phyloP scores from a whole-genome alignment of 1,284 basidiomycete genomes.

The Macrocystidia cucumis region DNA sequence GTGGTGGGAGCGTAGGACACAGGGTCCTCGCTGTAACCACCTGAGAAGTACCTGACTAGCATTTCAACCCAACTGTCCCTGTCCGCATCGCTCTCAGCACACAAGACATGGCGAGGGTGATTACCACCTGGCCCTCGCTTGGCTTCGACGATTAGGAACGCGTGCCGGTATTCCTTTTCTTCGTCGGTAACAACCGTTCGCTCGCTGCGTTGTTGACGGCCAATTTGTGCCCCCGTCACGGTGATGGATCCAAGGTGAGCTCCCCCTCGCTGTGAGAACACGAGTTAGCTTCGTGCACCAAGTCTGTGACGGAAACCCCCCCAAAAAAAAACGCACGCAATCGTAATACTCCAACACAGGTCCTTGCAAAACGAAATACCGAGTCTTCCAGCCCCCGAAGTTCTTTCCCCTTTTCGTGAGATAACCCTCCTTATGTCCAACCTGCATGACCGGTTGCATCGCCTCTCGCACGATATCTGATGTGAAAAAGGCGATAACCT shows the following conservation, averaged over 20 bases:
- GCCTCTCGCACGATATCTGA: constrained; percentile 78
- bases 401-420: constrained; percentile 96
- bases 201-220: constrained; percentile 50
- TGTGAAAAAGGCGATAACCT: constrained; percentile 89
- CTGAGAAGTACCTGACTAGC: constrained; percentile 78
- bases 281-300: constrained; percentile 12
- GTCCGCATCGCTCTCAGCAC: constrained; percentile 91
- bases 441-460: constrained; percentile 67
- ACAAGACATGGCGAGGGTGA: constrained; percentile 84
- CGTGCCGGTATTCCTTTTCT: constrained; percentile 93
- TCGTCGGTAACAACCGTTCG: constrained; percentile 54
- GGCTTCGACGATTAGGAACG: constrained; percentile 92
- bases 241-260: constrained; percentile 83
- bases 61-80: constrained; percentile 94
- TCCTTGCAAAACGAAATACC: constrained; percentile 89
- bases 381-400: constrained; percentile 94
- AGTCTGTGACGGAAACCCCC: constrained; percentile 9
- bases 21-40: constrained; percentile 62
- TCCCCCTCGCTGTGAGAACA: constrained; percentile 68
- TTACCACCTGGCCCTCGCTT: constrained; percentile 65
- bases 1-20: constrained; percentile 24
- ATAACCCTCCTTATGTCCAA: constrained; percentile 92
- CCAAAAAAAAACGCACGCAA: constrained; percentile 51
- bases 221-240: constrained; percentile 85
- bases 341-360: constrained; percentile 92